Evolutionary conservation across 176 grass and related monocot species (phyloP), one percentile per base, ranked within the genome.

Genomic region (Guadua angustifolia): DNA sequence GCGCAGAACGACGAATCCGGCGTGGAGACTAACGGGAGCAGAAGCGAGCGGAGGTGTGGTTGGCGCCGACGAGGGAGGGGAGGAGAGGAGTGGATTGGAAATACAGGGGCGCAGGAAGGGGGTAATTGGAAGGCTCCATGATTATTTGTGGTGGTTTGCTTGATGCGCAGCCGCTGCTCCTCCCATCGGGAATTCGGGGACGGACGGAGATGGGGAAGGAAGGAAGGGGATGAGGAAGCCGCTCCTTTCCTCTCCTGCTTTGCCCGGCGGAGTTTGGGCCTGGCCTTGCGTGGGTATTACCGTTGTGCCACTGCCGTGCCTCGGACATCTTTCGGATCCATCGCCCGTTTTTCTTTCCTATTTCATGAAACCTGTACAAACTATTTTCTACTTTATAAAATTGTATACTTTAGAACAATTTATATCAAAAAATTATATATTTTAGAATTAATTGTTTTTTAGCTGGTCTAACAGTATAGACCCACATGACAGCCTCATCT

Each of bases 11-110:
- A 63, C 26, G 38, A 59, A 10, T 40, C 25, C 14, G 53, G 6
- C 10, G 26, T 49, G 14, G 42, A 40, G 15, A 4, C 78, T 92
- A 92, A 1, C 87, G 89, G 21, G 84, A 88, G 89, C 89, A 94
- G 52, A 90, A 94, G 72, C 93, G 93, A 51, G 93, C 88, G 82
- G 93, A 88, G 79, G 93, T 95, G 79, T 92, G 90, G 64, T 92
- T 90, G 64, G 82, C 90, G 71, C 90, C 90, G 88, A 90, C 66
- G 90, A 90, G 74, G 39, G 47, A 29, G 26, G 32, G 50, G 25
- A 29, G 15, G 16, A 6, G 39, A 0, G 64, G 42, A 5, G 59
- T 2, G 49, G 15, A 26, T 1, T 2, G 73, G 70, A 39, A 68
- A 81, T 45, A 71, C 88, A 68, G 36, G 40, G 69, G 87, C n/a